These are phyloP conservation scores for Lactarius evosmus DNA, from an alignment of 768 basidiomycete species.

Conservation along the genomic window DNA sequence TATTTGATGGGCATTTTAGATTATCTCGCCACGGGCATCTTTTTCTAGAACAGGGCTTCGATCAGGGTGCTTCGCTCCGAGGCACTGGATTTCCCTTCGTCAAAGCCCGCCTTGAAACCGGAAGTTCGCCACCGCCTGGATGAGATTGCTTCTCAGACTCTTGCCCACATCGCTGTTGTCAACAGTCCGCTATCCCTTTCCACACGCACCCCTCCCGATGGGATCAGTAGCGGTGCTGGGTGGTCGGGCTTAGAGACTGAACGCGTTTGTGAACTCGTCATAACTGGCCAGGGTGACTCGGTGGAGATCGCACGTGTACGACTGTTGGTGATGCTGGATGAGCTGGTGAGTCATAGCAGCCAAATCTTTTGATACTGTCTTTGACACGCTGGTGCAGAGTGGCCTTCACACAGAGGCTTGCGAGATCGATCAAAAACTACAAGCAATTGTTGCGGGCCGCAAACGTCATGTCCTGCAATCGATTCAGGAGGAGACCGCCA, in stretches of 20 bases:
- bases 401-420: conserved; percentile 87
- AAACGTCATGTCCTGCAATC: conserved; percentile 84
- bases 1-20: conserved; percentile 26
- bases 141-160: conserved; percentile 89
- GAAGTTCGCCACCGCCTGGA: conserved; percentile 85
- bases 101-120: conserved; percentile 74
- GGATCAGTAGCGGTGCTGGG: conserved; percentile 70
- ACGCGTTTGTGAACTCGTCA: conserved; percentile 86
- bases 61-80: conserved; percentile 93
- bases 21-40: conserved; percentile 24
- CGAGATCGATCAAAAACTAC: conserved; percentile 94
- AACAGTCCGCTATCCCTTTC: conserved; percentile 77
- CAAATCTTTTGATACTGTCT: neutral
- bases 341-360: conserved; percentile 61
- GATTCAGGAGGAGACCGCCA: conserved; percentile 95
- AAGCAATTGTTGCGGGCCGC: conserved; percentile 85
- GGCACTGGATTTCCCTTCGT: conserved; percentile 81
- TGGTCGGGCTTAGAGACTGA: conserved; percentile 94
- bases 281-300: conserved; percentile 84
- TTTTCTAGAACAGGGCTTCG: conserved; percentile 66
- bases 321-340: conserved; percentile 90
- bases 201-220: conserved; percentile 72
- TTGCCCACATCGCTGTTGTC: conserved; percentile 90
- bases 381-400: conserved; percentile 47
- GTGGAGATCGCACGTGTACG: conserved; percentile 90